phyloP scores from a whole-genome alignment of 371 early-diverging fungal genomes.

The Globomyces sp. region DNA sequence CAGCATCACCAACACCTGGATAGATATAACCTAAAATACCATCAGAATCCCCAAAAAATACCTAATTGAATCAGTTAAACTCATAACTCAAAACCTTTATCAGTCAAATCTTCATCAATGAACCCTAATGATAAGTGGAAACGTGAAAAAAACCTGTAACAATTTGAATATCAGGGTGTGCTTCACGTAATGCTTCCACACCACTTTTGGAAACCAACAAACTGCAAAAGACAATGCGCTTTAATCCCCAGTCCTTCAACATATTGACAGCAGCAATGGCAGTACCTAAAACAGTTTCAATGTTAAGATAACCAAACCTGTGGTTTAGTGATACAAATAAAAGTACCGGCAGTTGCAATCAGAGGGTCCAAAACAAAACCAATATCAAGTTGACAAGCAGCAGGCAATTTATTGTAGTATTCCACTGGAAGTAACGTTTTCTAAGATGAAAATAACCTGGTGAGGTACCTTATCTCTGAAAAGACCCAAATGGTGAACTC shows the following conservation, averaged over 20 bases:
- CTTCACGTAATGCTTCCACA: conserved; percentile 53
- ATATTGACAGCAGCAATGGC: conserved; percentile 79
- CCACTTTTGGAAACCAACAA: conserved; percentile 65
- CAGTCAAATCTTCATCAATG: conserved; percentile 67
- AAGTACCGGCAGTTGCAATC: conserved; percentile 67
- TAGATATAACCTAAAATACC: conserved; percentile 45
- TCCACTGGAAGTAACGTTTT: conserved; percentile 82
- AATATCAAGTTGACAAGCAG: conserved; percentile 60
- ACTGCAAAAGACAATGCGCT: conserved; percentile 68
- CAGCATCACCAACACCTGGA: conserved; percentile 64
- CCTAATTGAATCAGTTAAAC: too few relatives aligned
- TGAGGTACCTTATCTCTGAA: conserved; percentile 72
- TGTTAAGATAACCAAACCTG: too few relatives aligned
- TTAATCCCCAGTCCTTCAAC: conserved; percentile 75
- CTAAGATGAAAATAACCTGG: conserved; percentile 26
- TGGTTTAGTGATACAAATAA: too few relatives aligned
- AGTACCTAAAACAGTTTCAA: conserved; percentile 52
- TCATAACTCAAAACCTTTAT: conserved; percentile 33
- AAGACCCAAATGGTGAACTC: conserved; percentile 76
- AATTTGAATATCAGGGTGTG: conserved; percentile 75
- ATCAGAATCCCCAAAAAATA: too few relatives aligned
- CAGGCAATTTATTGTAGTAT: conserved; percentile 89
- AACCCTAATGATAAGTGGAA: conserved; percentile 41
- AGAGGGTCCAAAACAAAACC: conserved; percentile 83
- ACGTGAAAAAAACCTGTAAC: conserved; percentile 25